A percentile compares a stretch with the other conserved stretches of the same genome.
Conservation (phyloP, 1,284 basidiomycete genomes). For the Fomitopsis palustris region DNA sequence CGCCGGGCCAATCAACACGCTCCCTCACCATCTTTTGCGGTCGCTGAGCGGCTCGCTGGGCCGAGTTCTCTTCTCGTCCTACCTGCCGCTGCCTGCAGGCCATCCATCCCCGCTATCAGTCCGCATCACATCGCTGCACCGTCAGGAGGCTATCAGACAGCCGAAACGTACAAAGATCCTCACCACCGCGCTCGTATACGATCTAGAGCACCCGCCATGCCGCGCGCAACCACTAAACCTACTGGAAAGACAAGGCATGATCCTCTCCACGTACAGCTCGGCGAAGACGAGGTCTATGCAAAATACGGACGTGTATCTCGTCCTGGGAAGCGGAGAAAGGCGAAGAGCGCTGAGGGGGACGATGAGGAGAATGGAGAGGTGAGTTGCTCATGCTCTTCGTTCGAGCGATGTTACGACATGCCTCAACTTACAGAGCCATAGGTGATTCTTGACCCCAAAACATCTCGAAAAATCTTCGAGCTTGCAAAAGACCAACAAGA, state of each 20-base stretch:
- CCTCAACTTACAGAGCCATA: conserved; percentile 27
- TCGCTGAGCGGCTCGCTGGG: not conserved
- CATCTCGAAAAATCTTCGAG: conserved; percentile 87
- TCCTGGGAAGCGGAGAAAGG: conserved; percentile 71
- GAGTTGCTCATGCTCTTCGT: conserved; percentile 10
- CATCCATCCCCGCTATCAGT: not conserved
- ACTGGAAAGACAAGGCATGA: conserved; percentile 69
- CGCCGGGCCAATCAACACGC: conserved; percentile 12
- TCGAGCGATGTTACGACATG: not conserved
- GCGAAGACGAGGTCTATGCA: conserved; percentile 68
- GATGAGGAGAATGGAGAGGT: conserved; percentile 61
- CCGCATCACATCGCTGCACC: not conserved
- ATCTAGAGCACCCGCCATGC: conserved; percentile 43
- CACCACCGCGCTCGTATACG: not conserved
- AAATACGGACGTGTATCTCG: conserved; percentile 78
- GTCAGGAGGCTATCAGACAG: not conserved
- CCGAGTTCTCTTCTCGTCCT: not conserved
- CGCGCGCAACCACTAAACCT: conserved; percentile 52
- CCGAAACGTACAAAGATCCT: not conserved
- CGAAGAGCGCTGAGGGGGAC: conserved; percentile 37
- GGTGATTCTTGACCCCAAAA: conserved; percentile 81
- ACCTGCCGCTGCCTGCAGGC: not conserved
- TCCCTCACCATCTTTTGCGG: conserved; percentile 1
- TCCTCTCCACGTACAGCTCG: conserved; percentile 80
- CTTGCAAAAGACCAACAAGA: conserved; percentile 93